phyloP scores from a whole-genome alignment of 176 grass and related monocot genomes.

The sorghum (Sorghum bicolor) region Sorghum_bicolor_NCBIv3 NC_012875.2:60944001-60944500 shows the following conservation, averaged over 20 bases:
- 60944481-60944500: conserved; percentile 88
- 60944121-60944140: conserved; percentile 65
- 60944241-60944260: conserved; percentile 72
- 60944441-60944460: conserved; percentile 81
- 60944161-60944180: conserved; percentile 93
- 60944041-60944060: conserved; percentile 64
- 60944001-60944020: conserved; percentile 36
- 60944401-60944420: conserved; percentile 89
- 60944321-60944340: conserved; percentile 80
- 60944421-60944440: conserved; percentile 89
- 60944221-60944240: conserved; percentile 96
- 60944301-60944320: conserved; percentile 89
- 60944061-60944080: conserved; percentile 49
- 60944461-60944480: conserved; percentile 96
- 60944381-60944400: conserved; percentile 64
- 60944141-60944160: conserved; percentile 80
- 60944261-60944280: conserved; percentile 74
- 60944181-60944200: conserved; percentile 83
- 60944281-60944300: conserved; percentile 91
- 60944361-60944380: conserved; percentile 76
- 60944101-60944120: conserved; percentile 74
- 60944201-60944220: conserved; percentile 80
- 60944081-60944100: conserved; percentile 35
- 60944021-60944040: conserved; percentile 54
- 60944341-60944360: conserved; percentile 94